Percentiles rank a stretch among this genome's conserved stretches.
phyloP scores from a whole-genome alignment of 345 rosid species.

The Adansonia digitata region DNA sequence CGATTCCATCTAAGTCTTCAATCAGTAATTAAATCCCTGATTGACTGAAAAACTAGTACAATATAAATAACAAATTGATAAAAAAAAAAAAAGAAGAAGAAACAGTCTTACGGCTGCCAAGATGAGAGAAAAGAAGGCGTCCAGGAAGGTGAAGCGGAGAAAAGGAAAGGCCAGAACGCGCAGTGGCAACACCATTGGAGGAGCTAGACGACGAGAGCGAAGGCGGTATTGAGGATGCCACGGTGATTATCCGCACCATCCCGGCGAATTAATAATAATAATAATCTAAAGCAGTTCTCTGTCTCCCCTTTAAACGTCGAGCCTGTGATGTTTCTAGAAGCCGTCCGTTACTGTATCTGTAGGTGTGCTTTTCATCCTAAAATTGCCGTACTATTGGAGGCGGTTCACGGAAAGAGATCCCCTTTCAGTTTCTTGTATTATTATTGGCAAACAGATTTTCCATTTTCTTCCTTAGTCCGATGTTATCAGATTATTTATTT shows the following conservation, averaged over 20 bases:
- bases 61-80: too few relatives aligned
- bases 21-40: not conserved
- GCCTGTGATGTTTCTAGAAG: too few relatives aligned
- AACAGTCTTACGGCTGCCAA: constrained; percentile 36
- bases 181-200: constrained; percentile 25
- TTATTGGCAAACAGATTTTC: not conserved
- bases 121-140: constrained; percentile 39
- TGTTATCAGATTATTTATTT: not conserved
- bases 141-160: constrained; percentile 36
- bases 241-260: constrained; percentile 65
- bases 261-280: not conserved
- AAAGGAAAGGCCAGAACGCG: constrained; percentile 32
- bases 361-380: not conserved
- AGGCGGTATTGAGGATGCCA: constrained; percentile 81
- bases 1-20: not conserved
- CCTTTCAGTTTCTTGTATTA: not conserved
- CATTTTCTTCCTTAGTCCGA: not conserved
- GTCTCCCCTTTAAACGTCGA: not conserved
- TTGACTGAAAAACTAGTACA: not conserved
- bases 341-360: not conserved
- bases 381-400: not conserved
- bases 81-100: too few relatives aligned
- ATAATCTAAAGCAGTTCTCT: not conserved
- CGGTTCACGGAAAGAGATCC: not conserved
- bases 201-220: constrained; percentile 47